A percentile compares a stretch with the other conserved stretches of the same genome.
Evolutionary conservation across 2,329 filamentous ascomycete genomes (phyloP).

Genomic region (Fusarium cicatricum): DNA sequence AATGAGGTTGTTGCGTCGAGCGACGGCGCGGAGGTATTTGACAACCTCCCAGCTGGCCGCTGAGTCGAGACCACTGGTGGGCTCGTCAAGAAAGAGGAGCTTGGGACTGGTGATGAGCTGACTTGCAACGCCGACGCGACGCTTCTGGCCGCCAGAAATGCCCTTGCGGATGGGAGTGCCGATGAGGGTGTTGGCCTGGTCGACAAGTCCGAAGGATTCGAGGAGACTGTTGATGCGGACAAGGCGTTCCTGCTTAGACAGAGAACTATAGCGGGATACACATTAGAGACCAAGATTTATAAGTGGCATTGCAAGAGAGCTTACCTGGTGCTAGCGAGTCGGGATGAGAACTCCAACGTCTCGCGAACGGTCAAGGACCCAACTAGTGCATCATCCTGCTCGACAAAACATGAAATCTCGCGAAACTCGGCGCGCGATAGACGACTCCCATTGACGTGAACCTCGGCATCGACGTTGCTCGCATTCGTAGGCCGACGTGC

Average conservation of each 20-base stretch:
- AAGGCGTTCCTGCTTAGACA: constrained; percentile 63
- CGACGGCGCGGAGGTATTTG: constrained; percentile 73
- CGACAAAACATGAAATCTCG: constrained; percentile 78
- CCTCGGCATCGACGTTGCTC: constrained; percentile 50
- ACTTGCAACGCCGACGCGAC: constrained; percentile 79
- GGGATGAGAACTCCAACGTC: constrained; percentile 80
- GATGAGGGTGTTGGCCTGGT: constrained; percentile 75
- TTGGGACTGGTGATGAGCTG: constrained; percentile 83
- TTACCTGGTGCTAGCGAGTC: constrained; percentile 67
- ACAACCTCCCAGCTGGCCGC: constrained; percentile 80
- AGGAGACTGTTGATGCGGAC: constrained; percentile 72
- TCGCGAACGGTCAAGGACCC: constrained; percentile 82
- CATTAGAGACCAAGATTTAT: too few relatives aligned
- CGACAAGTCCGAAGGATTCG: constrained; percentile 74
- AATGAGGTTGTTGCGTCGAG: constrained; percentile 73
- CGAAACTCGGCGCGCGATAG: constrained; percentile 65
- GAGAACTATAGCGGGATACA: constrained; percentile 37
- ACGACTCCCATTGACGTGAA: constrained; percentile 67
- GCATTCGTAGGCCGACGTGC: constrained; percentile 63
- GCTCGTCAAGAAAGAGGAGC: constrained; percentile 84
- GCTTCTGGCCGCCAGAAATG: constrained; percentile 85
- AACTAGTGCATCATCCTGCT: constrained; percentile 87
- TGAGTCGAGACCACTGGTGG: constrained; percentile 84
- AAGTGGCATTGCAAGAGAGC: background rate
- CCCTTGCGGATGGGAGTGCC: constrained; percentile 86